These are phyloP conservation scores for Leccinum subgranulosum DNA, from an alignment of 768 basidiomycete genomes.

Conservation along the genomic window DNA sequence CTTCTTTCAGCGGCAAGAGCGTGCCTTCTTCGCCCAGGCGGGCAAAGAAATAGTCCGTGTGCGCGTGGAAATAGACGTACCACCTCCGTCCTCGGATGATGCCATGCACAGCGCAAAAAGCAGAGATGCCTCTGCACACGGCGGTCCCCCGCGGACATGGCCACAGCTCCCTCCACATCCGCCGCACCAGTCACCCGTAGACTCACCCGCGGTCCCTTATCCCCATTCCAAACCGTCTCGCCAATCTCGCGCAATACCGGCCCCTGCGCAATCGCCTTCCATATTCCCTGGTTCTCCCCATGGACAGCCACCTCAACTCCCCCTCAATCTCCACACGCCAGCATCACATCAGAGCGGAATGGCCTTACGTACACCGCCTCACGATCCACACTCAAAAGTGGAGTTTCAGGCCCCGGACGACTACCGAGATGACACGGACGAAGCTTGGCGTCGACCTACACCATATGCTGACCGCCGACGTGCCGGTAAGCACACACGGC, in stretches of 20 bases:
- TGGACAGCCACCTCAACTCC: conserved; percentile 32
- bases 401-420: conserved; percentile 42
- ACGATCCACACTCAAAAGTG: conserved; percentile 37
- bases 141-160: conserved; percentile 27
- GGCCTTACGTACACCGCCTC: conserved; percentile 46
- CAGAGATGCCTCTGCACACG: conserved; percentile 22
- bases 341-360: conserved; percentile 22
- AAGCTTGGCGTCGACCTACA: conserved; percentile 69
- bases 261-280: conserved; percentile 26
- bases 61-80: conserved; percentile 64
- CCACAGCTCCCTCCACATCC: conserved; percentile 31
- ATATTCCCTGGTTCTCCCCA: conserved; percentile 30
- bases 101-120: conserved; percentile 25
- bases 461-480: conserved; percentile 72
- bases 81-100: conserved; percentile 19
- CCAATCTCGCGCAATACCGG: conserved; percentile 22
- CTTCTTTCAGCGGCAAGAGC: conserved; percentile 73
- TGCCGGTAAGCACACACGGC: conserved; percentile 76
- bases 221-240: conserved; percentile 33
- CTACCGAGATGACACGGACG: conserved; percentile 57
- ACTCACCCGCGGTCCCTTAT: conserved; percentile 34
- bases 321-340: conserved; percentile 32
- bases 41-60: conserved; percentile 77
- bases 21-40: conserved; percentile 76
- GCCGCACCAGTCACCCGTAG: conserved; percentile 27